Percentiles rank a stretch among this genome's conserved stretches.
These are phyloP conservation scores for Vitis rotundifolia DNA, from an alignment of 164 flowering plant species.

Conservation along the genomic window DNA sequence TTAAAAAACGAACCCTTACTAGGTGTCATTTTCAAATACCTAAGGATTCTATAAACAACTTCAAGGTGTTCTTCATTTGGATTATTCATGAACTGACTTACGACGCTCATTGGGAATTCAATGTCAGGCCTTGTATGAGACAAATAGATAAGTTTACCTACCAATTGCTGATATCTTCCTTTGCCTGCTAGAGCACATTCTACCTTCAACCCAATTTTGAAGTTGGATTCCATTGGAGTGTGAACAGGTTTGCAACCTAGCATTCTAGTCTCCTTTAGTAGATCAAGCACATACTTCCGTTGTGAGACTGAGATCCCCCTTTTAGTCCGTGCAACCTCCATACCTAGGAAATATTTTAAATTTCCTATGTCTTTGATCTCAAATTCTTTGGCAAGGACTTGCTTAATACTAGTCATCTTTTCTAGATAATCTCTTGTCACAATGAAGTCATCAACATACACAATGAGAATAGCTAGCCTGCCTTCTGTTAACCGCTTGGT, in stretches of 20 bases:
- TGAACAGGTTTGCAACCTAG: not conserved
- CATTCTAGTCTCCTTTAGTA: too few relatives aligned
- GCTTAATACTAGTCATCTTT: too few relatives aligned
- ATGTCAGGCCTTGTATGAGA: not conserved
- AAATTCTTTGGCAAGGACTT: not conserved
- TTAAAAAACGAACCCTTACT: not conserved
- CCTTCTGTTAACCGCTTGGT: not conserved
- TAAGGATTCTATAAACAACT: too few relatives aligned
- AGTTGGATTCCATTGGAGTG: not conserved
- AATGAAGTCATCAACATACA: not conserved
- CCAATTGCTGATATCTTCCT: not conserved
- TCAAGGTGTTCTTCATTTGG: too few relatives aligned
- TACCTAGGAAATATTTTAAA: not conserved
- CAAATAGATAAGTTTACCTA: not conserved
- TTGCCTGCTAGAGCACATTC: not conserved
- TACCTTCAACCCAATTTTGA: not conserved
- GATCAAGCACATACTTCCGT: not conserved
- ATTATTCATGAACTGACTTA: too few relatives aligned
- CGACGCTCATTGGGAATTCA: not conserved
- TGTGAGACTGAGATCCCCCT: not conserved
- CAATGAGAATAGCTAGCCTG: not conserved
- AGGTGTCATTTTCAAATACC: too few relatives aligned
- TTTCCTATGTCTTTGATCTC: not conserved
- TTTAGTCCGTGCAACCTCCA: not conserved
- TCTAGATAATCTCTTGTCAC: not conserved